These are phyloP conservation scores for Pythium rishiriense DNA, from an alignment of 352 stramenopile genomes.

Conservation along the genomic window DNA sequence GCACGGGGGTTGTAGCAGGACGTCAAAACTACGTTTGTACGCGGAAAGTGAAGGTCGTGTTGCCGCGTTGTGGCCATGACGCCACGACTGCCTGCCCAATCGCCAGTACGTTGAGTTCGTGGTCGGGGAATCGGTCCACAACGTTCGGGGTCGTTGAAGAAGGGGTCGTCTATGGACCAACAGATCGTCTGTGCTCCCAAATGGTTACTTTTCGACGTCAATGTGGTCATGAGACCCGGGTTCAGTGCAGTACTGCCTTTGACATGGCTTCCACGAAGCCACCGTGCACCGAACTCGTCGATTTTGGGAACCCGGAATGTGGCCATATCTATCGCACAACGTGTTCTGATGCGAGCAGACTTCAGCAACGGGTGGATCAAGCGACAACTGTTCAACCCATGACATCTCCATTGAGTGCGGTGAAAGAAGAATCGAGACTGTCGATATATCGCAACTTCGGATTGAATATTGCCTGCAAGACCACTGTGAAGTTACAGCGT, in stretches of 20 bases:
- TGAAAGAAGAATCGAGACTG: conserved; percentile 23
- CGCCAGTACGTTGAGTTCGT: conserved; percentile 43
- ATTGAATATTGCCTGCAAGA: conserved; percentile 43
- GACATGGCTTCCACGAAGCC: conserved; percentile 49
- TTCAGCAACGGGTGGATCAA: conserved; percentile 13
- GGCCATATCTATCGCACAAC: conserved; percentile 57
- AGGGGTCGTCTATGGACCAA: conserved; percentile 54
- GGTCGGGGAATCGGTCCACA: conserved; percentile 39
- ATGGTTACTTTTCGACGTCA: conserved; percentile 56
- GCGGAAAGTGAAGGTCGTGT: conserved; percentile 48
- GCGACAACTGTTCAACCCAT: background rate
- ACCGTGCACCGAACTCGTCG: conserved; percentile 46
- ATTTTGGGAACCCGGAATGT: conserved; percentile 66
- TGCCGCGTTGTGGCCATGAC: conserved; percentile 76
- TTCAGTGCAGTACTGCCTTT: conserved; percentile 73
- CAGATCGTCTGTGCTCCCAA: conserved; percentile 69
- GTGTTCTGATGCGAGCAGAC: conserved; percentile 41
- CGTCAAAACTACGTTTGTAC: conserved; percentile 42
- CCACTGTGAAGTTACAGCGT: conserved; percentile 36
- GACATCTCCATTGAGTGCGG: conserved; percentile 12
- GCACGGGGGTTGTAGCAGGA: conserved; percentile 32
- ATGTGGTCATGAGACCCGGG: conserved; percentile 58
- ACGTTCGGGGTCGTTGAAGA: conserved; percentile 57
- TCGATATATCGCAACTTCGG: conserved; percentile 39
- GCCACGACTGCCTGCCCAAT: conserved; percentile 46